Evolutionary conservation across 805 yeast species (phyloP), one percentile per base, ranked within the genome.

Genomic region (Tetrapisispora iriomotensis): DNA sequence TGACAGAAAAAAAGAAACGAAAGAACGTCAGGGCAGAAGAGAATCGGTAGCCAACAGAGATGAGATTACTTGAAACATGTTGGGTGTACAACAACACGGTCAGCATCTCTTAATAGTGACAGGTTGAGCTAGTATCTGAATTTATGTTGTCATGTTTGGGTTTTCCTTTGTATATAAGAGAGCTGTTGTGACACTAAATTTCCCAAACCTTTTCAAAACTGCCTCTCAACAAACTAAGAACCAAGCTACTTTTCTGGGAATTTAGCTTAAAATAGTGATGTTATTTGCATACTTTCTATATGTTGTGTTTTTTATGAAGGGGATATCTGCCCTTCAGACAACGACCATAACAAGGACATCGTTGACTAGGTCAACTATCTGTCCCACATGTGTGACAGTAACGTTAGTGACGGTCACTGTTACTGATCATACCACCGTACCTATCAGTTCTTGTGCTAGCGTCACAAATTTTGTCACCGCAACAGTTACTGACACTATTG

Each of bases 361-460:
- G 12, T 31, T 34, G 14, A 23, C 17, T 15, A 45, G 44, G n/a
- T 39, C 44, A 13, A 24, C 31, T 12, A 34, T 42, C 13, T 46
- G 48, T 15, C 41, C 48, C 1, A 30, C 39, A 12, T 42, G 49
- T 36, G 23, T 22, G 8, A 36, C 39, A n/a, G 14, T 18, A 14
- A 36, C 33, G 5, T 14, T 19, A 19, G 9, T 24, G 2, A 14
- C 22, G 22, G 33, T 15, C 14, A 35, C 40, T 13, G 15, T 23
- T 3, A 23, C 22, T 15, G 28, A 24, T 17, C 18, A 13, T 33
- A n/a, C 18, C 14, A 12, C 36, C n/a, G 6, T 19, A 8, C n/a
- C 27, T 22, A 31, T 31, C n/a, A 38, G 30, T 7, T 29, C 28
- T 17, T 23, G 37, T 10, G 36, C 36, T 12, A 27, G 12, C 6